These are phyloP conservation scores for Globisporangium orthogonon DNA, from an alignment of 352 stramenopile species.

Conservation along the genomic window DNA sequence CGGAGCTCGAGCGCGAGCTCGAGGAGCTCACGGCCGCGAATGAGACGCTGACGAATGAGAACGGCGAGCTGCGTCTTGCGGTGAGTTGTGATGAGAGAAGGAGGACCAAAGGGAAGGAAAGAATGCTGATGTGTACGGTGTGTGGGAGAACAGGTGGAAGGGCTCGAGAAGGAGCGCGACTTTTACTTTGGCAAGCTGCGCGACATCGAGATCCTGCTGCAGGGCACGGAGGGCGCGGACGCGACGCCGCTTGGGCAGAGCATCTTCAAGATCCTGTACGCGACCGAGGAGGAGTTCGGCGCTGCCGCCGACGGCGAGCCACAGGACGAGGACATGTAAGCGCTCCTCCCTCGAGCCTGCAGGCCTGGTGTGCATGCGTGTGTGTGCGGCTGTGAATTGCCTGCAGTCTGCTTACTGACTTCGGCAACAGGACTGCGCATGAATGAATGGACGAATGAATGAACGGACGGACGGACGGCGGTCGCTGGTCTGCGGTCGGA, in stretches of 20 bases:
- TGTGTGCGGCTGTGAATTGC: no score
- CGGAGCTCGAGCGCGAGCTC: slow-evolving; percentile 62
- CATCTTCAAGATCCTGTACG: slow-evolving; percentile 87
- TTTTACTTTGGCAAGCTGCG: slow-evolving; percentile 99
- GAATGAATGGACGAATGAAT: background rate
- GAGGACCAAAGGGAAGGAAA: no score
- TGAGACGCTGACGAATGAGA: slow-evolving; percentile 70
- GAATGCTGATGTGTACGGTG: no score
- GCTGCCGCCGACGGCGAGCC: slow-evolving; percentile 30
- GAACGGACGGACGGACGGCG: no score
- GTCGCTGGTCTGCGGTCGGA: background rate
- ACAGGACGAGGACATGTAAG: slow-evolving; percentile 52
- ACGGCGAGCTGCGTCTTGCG: slow-evolving; percentile 63
- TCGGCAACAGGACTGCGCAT: background rate
- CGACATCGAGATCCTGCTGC: slow-evolving; percentile 96
- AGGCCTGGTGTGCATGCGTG: background rate
- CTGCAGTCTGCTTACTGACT: background rate
- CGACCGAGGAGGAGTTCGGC: slow-evolving; percentile 54
- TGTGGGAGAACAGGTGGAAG: slow-evolving; percentile 55
- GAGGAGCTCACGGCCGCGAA: slow-evolving; percentile 65
- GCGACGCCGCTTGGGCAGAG: slow-evolving; percentile 48
- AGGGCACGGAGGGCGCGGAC: slow-evolving; percentile 54
- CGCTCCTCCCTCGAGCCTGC: background rate
- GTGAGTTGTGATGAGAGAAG: slow-evolving; percentile 22
- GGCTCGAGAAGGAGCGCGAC: slow-evolving; percentile 93